Percentiles rank a stretch among this genome's conserved stretches.
Evolutionary conservation across 202 grass and related monocot species (phyloP).

Genomic region (Saccharum hybrid): DNA sequence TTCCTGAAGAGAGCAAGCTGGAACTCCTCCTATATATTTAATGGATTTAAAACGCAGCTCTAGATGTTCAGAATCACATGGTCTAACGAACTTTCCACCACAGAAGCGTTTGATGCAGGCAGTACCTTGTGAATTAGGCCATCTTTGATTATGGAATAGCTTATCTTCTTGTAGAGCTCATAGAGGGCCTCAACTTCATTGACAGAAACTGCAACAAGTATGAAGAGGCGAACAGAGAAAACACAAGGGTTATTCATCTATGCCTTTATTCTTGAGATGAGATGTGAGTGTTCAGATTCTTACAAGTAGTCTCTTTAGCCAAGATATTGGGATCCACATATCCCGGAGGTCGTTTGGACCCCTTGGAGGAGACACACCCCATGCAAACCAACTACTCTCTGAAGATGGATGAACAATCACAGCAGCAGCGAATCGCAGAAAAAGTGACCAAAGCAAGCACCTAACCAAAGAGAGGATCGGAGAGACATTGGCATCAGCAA

Average conservation of each 20-base stretch:
- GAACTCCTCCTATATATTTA: slow-evolving; percentile 61
- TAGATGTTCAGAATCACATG: slow-evolving; percentile 24
- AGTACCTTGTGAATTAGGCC: slow-evolving; percentile 77
- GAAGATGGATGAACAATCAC: not conserved
- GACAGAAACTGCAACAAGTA: slow-evolving; percentile 55
- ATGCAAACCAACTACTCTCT: slow-evolving; percentile 40
- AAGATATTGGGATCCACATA: slow-evolving; percentile 62
- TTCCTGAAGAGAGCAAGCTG: slow-evolving; percentile 74
- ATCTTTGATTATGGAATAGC: slow-evolving; percentile 72
- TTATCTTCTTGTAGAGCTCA: slow-evolving; percentile 84
- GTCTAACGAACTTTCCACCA: not conserved
- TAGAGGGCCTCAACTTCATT: slow-evolving; percentile 85
- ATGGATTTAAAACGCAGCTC: not conserved
- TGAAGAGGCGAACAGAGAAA: not conserved
- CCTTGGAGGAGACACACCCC: slow-evolving; percentile 66
- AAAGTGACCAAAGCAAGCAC: not conserved
- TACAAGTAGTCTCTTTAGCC: slow-evolving; percentile 74
- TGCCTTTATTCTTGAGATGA: not conserved
- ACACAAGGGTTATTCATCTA: not conserved
- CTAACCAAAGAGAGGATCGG: not conserved
- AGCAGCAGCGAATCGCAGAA: not conserved
- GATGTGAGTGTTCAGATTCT: slow-evolving; percentile 18
- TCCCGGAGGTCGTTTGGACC: slow-evolving; percentile 43
- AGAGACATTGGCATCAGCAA: not conserved
- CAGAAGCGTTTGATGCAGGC: not conserved